phyloP scores from a whole-genome alignment of 148 eudicot genomes.

The Nyssa sinensis region DNA sequence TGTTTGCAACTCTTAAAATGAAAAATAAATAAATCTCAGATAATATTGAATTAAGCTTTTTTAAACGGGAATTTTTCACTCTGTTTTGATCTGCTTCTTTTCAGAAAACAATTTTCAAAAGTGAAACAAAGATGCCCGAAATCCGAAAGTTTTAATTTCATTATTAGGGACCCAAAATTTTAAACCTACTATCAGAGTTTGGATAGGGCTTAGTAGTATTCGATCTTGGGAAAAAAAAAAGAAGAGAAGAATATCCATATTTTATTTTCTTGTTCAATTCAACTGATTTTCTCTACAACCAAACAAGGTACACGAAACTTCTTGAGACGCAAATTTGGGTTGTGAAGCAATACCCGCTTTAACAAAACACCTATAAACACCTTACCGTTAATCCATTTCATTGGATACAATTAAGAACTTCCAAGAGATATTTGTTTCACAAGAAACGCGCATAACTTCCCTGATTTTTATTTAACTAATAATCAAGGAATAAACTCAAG shows the following conservation, averaged over 20 bases:
- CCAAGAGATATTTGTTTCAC: not conserved
- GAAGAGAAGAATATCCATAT: no score
- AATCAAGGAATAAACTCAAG: not conserved
- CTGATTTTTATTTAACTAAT: no score
- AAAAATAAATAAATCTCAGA: not conserved
- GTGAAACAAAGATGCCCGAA: not conserved
- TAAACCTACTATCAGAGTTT: not conserved
- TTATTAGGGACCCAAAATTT: not conserved
- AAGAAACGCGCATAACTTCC: no score
- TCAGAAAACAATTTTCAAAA: not conserved
- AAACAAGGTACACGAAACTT: not conserved
- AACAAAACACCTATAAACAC: not conserved
- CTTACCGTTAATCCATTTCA: not conserved
- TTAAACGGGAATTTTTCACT: not conserved
- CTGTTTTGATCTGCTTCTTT: not conserved
- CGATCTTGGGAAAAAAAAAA: no score
- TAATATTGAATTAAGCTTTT: not conserved
- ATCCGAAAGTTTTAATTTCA: not conserved
- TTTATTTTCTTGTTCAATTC: not conserved
- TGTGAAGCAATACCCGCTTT: not conserved
- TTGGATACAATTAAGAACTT: not conserved
- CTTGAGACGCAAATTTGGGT: not conserved
- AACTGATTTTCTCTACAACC: not conserved
- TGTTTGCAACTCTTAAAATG: not conserved
- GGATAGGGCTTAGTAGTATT: not conserved